A percentile compares a stretch with the other conserved stretches of the same genome.
Evolutionary conservation across 73 alveolate species (phyloP).

Genomic region (Tetrahymena borealis): DNA sequence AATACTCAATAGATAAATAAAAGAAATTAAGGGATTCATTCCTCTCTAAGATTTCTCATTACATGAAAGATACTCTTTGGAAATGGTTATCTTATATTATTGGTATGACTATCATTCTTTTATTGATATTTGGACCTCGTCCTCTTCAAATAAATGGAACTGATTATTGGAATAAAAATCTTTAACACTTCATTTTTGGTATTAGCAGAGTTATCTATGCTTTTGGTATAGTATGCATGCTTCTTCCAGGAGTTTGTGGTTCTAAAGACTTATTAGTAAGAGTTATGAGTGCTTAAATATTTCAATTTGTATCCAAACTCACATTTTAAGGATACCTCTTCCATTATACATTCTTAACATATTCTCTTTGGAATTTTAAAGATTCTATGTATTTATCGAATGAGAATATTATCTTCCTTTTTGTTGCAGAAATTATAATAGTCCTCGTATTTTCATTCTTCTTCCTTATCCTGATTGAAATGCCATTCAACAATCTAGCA

Average conservation of each 20-base stretch:
- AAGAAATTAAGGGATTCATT: not conserved
- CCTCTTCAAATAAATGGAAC: not conserved
- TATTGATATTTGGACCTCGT: not conserved
- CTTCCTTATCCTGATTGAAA: not conserved
- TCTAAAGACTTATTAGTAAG: not conserved
- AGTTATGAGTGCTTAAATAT: not conserved
- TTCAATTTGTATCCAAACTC: not conserved
- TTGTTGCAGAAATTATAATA: not conserved
- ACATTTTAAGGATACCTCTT: not conserved
- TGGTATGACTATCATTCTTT: not conserved
- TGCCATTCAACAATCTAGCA: not conserved
- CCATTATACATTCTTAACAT: not conserved
- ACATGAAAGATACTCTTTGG: not conserved
- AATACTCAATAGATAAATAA: not conserved
- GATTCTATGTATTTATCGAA: not conserved
- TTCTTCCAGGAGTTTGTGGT: not conserved
- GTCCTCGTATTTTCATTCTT: not conserved
- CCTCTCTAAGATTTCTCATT: not conserved
- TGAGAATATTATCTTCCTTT: not conserved
- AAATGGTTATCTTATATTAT: not conserved
- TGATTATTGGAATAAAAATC: not conserved
- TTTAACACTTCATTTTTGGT: not conserved
- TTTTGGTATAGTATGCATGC: not conserved
- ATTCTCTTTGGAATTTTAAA: not conserved
- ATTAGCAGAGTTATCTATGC: not conserved